A percentile compares a stretch with the other conserved stretches of the same genome.
phyloP scores from a whole-genome alignment of 805 yeast genomes.

The Candida easanensis region DNA sequence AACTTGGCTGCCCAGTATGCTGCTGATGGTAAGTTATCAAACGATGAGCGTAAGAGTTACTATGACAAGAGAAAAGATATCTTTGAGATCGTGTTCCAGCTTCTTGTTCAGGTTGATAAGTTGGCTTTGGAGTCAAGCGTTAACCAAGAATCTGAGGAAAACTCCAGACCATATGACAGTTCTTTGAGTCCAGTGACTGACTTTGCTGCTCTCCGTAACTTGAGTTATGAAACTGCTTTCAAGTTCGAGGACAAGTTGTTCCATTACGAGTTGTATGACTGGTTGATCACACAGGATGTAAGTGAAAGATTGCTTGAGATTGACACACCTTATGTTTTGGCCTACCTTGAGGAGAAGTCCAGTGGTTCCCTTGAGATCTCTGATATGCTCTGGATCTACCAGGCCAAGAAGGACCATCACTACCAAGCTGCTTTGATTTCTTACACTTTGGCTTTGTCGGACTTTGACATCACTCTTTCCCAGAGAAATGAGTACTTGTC shows the following conservation, averaged over 20 bases:
- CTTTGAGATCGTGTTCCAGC: slow-evolving; percentile 72
- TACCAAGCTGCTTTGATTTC: slow-evolving; percentile 82
- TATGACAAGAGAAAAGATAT: slow-evolving; percentile 54
- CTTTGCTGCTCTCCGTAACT: slow-evolving; percentile 56
- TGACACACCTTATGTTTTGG: slow-evolving; percentile 76
- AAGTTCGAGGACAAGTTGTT: slow-evolving; percentile 77
- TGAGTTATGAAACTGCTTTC: slow-evolving; percentile 72
- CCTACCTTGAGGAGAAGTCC: slow-evolving; percentile 70
- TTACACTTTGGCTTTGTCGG: slow-evolving; percentile 69
- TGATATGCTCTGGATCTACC: slow-evolving; percentile 83
- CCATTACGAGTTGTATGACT: slow-evolving; percentile 88
- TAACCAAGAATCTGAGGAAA: slow-evolving; percentile 14
- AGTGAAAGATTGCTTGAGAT: slow-evolving; percentile 76
- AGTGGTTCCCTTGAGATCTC: slow-evolving; percentile 67
- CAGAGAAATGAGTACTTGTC: slow-evolving; percentile 86
- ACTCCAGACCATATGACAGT: slow-evolving; percentile 10
- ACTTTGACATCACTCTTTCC: slow-evolving; percentile 61
- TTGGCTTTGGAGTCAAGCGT: slow-evolving; percentile 43
- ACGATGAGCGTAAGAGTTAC: slow-evolving; percentile 49
- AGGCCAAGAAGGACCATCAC: slow-evolving; percentile 76
- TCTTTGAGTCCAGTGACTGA: slow-evolving; percentile 24
- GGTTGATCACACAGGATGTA: slow-evolving; percentile 79
- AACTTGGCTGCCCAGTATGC: slow-evolving; percentile 57
- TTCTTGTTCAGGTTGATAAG: slow-evolving; percentile 69
- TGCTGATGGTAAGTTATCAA: slow-evolving; percentile 45